These are phyloP conservation scores for Pyricularia grisea DNA, from an alignment of 2,329 filamentous ascomycete species.

Conservation along the genomic window DNA sequence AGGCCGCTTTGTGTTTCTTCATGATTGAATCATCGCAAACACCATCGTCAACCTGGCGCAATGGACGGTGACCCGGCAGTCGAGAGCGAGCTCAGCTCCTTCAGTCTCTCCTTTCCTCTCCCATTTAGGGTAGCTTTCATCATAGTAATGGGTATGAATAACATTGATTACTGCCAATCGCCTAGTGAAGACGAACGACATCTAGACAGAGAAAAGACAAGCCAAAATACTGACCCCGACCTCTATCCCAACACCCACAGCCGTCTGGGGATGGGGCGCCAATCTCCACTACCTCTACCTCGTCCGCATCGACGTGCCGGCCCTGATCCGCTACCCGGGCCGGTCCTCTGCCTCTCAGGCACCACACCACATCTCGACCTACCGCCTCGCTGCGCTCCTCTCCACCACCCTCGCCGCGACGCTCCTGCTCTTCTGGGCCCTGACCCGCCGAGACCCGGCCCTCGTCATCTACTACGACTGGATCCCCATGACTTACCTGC, in stretches of 20 bases:
- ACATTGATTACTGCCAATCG: not conserved
- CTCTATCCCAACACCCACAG: slow-evolving; percentile 31
- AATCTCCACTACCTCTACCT: slow-evolving; percentile 82
- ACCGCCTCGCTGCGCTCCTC: slow-evolving; percentile 73
- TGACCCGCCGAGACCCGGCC: slow-evolving; percentile 60
- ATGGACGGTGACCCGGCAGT: slow-evolving; percentile 71
- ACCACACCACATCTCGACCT: slow-evolving; percentile 73
- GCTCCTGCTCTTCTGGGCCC: slow-evolving; percentile 72
- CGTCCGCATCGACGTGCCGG: slow-evolving; percentile 77
- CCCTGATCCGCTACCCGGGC: slow-evolving; percentile 76
- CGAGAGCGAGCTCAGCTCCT: slow-evolving; percentile 66
- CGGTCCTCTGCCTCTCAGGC: slow-evolving; percentile 61
- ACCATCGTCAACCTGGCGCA: slow-evolving; percentile 9
- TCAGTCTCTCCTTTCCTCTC: slow-evolving; percentile 78
- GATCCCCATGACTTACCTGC: slow-evolving; percentile 76
- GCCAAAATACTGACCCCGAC: not conserved
- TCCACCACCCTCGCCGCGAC: slow-evolving; percentile 62
- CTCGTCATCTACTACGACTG: slow-evolving; percentile 73
- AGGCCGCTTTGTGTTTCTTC: not conserved
- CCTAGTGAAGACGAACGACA: not conserved
- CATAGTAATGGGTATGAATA: slow-evolving; percentile 63
- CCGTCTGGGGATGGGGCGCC: slow-evolving; percentile 88
- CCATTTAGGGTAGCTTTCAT: slow-evolving; percentile 85
- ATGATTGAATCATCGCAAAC: not conserved
- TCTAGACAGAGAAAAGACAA: not conserved